Conservation (phyloP, 768 basidiomycete species). For the Phlegmacium glaucopus region DNA sequence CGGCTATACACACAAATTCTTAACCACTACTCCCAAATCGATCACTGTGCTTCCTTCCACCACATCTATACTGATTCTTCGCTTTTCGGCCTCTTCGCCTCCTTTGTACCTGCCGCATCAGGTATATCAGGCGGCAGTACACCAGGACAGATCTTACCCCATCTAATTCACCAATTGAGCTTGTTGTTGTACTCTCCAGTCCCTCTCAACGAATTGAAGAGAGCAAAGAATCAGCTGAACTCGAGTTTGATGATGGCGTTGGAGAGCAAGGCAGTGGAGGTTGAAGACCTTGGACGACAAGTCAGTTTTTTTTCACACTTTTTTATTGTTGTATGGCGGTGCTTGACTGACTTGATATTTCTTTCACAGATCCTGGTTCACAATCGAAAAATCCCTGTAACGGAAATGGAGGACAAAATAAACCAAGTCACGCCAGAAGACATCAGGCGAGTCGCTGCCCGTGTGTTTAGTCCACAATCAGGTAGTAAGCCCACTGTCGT, state of each 20-base stretch:
- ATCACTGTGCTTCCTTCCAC: slow-evolving; percentile 96
- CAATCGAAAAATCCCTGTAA: slow-evolving; percentile 77
- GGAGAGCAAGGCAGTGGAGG: slow-evolving; percentile 80
- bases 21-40: slow-evolving; percentile 90
- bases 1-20: slow-evolving; percentile 94
- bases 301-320: slow-evolving; percentile 27
- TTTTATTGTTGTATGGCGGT: not conserved
- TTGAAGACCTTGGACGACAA: slow-evolving; percentile 91
- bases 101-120: slow-evolving; percentile 66
- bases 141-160: slow-evolving; percentile 70
- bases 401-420: slow-evolving; percentile 88
- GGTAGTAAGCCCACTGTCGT: slow-evolving; percentile 75
- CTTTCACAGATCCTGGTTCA: slow-evolving; percentile 72
- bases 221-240: slow-evolving; percentile 96
- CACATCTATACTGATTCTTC: slow-evolving; percentile 96
- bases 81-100: slow-evolving; percentile 87
- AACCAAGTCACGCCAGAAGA: slow-evolving; percentile 70
- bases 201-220: slow-evolving; percentile 64
- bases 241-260: slow-evolving; percentile 92
- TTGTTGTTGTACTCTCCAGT: slow-evolving; percentile 69
- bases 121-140: slow-evolving; percentile 59
- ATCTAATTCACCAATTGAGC: slow-evolving; percentile 87
- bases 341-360: slow-evolving; percentile 3
- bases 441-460: slow-evolving; percentile 70
- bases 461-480: slow-evolving; percentile 66